A percentile compares a stretch with the other conserved stretches of the same genome.
These are phyloP conservation scores for Endothia cerciana DNA, from an alignment of 2,329 filamentous ascomycete species.

Conservation along the genomic window DNA sequence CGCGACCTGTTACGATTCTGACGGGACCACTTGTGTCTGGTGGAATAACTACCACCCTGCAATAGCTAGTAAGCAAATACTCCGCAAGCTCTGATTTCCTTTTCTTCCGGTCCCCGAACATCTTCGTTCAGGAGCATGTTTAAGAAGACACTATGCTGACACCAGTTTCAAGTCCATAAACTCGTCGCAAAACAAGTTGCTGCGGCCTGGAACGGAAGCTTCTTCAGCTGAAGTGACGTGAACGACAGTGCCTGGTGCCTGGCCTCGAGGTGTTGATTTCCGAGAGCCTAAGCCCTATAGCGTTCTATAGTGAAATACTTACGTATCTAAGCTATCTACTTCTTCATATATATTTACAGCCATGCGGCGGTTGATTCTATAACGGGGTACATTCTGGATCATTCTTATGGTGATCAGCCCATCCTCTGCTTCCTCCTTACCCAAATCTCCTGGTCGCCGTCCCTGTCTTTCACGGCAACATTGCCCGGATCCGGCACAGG, in stretches of 20 bases:
- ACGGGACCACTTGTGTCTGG: conserved; percentile 51
- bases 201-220: conserved; percentile 36
- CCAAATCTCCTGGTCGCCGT: conserved; percentile 22
- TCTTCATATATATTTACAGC: neutral
- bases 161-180: conserved; percentile 32
- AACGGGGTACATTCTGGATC: too few relatives aligned
- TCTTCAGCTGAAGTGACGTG: conserved; percentile 36
- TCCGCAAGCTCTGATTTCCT: neutral
- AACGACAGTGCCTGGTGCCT: neutral
- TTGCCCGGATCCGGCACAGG: neutral
- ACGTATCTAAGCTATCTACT: neutral
- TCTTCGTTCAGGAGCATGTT: too few relatives aligned
- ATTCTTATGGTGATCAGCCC: neutral
- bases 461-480: neutral
- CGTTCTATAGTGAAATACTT: neutral
- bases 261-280: neutral
- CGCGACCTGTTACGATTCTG: conserved; percentile 45
- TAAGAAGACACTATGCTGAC: neutral
- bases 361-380: neutral
- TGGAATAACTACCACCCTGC: conserved; percentile 49
- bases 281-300: neutral
- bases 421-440: conserved; percentile 28
- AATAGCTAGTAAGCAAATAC: conserved; percentile 38
- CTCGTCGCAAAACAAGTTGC: conserved; percentile 45
- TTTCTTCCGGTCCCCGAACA: too few relatives aligned